phyloP scores from a whole-genome alignment of 177 flowering plant genomes.

The Vitis hybrid region DNA sequence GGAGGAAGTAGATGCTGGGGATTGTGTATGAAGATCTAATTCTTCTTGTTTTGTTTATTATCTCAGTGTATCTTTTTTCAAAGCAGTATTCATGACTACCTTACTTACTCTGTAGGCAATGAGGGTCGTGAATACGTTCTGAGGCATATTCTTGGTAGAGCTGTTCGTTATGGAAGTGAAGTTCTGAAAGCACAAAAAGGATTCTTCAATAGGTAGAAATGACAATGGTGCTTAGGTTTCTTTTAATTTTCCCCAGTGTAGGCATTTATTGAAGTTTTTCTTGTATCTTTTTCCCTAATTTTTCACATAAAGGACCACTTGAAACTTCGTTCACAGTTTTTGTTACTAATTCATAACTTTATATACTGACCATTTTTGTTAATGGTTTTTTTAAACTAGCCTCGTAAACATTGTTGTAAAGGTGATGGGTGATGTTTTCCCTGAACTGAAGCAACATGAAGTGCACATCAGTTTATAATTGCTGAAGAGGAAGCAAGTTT shows the following conservation, averaged over 20 bases:
- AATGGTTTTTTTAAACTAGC: conserved; percentile 30
- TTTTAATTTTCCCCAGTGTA: too few species aligned
- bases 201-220: conserved; percentile 79
- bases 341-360: too few species aligned
- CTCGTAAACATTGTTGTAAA: conserved; percentile 72
- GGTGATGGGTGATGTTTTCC: conserved; percentile 85
- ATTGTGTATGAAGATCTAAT: too few species aligned
- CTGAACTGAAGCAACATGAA: conserved; percentile 81
- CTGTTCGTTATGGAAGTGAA: conserved; percentile 96
- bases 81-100: too few species aligned
- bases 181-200: conserved; percentile 89
- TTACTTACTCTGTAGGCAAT: conserved; percentile 50
- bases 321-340: too few species aligned
- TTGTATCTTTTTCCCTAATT: too few species aligned
- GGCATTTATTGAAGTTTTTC: too few species aligned
- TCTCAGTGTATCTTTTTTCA: too few species aligned
- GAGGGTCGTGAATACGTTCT: conserved; percentile 98
- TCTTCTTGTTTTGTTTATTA: too few species aligned
- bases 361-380: neutral
- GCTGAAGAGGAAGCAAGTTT: conserved; percentile 86
- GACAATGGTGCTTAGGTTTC: neutral
- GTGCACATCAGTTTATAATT: conserved; percentile 55
- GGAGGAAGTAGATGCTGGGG: too few species aligned
- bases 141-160: conserved; percentile 92
- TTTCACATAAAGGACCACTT: too few species aligned